Conservation (phyloP, 225 moss, liverwort and hornwort genomes). For the Physcomitrium patens region DNA sequence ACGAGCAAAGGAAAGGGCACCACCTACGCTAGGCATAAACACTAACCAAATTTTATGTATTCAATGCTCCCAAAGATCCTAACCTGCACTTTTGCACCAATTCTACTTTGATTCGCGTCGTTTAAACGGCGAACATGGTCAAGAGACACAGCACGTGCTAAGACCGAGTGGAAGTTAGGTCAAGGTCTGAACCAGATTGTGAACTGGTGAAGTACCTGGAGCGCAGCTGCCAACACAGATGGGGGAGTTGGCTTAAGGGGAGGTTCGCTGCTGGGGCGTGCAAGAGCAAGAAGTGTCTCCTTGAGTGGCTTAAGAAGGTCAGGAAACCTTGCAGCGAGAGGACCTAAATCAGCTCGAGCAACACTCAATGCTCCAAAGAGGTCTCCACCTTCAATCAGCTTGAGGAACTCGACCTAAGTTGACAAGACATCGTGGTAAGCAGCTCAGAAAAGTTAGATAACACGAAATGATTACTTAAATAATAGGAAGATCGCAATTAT, state of each 20-base stretch:
- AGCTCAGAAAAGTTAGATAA: not conserved
- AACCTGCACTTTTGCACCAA: no score
- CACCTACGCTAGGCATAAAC: not conserved
- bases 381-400: conserved; percentile 66
- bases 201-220: conserved; percentile 53
- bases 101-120: not conserved
- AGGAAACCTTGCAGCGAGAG: conserved; percentile 70
- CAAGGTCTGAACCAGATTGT: conserved; percentile 3
- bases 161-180: not conserved
- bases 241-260: conserved; percentile 66
- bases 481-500: not conserved
- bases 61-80: conserved; percentile 1
- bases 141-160: conserved; percentile 10
- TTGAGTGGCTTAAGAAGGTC: conserved; percentile 75
- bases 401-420: conserved; percentile 70
- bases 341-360: conserved; percentile 79
- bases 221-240: conserved; percentile 73
- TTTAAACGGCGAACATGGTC: conserved; percentile 5
- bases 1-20: not conserved
- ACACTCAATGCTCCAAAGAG: conserved; percentile 65
- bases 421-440: conserved; percentile 10
- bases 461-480: conserved; percentile 1
- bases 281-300: conserved; percentile 87
- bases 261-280: conserved; percentile 67
- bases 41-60: not conserved